Percentiles rank a stretch among this genome's conserved stretches.
These are phyloP conservation scores for Byssochlamys sp. DNA, from an alignment of 2,329 filamentous ascomycete species.

Conservation along the genomic window DNA sequence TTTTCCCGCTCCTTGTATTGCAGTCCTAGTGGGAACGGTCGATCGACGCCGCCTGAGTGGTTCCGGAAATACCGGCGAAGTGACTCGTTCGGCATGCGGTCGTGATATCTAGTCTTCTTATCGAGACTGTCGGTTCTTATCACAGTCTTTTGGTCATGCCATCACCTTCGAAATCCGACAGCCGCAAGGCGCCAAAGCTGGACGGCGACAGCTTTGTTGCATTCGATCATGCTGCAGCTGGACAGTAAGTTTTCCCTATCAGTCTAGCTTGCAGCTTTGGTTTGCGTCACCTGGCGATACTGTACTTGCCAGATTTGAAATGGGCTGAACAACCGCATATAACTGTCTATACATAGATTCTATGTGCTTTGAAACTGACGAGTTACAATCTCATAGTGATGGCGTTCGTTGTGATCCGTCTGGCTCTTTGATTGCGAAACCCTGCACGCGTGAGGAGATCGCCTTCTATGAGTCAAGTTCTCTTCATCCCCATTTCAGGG, in stretches of 20 bases:
- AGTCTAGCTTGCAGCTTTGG: slow-evolving; percentile 1
- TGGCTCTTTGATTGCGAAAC: slow-evolving; percentile 85
- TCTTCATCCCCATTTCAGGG: slow-evolving; percentile 62
- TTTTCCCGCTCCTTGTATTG: background rate
- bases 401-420: slow-evolving; percentile 77
- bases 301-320: background rate
- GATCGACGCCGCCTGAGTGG: background rate
- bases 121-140: slow-evolving; percentile 1
- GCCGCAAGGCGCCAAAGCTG: slow-evolving; percentile 24
- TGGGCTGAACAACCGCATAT: slow-evolving; percentile 2
- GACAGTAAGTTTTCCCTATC: slow-evolving; percentile 36
- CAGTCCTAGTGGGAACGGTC: background rate
- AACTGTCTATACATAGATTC: background rate
- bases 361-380: background rate
- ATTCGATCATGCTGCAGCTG: slow-evolving; percentile 38
- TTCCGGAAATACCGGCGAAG: background rate
- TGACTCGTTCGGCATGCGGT: background rate
- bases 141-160: slow-evolving; percentile 17
- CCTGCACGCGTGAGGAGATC: slow-evolving; percentile 76
- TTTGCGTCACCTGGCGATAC: slow-evolving; percentile 4
- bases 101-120: background rate
- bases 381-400: slow-evolving; percentile 49
- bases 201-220: slow-evolving; percentile 32
- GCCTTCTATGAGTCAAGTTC: slow-evolving; percentile 74
- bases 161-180: slow-evolving; percentile 22